Percentiles rank a stretch among this genome's conserved stretches.
phyloP scores from a whole-genome alignment of 805 yeast species.

The Jamesozyma piceae region DNA sequence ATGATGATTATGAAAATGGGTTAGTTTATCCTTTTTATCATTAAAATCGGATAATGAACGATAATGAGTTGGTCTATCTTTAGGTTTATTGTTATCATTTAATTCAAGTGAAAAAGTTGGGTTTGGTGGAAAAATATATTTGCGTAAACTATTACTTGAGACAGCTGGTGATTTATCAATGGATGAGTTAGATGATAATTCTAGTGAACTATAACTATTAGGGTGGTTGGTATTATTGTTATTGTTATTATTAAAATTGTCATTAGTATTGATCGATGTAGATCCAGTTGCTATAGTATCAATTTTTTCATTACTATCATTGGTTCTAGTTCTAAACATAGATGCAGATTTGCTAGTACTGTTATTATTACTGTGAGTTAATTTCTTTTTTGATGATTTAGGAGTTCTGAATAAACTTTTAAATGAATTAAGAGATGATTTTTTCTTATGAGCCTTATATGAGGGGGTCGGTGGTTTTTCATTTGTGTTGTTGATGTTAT shows the following conservation, averaged over 20 bases:
- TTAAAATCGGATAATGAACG: constrained; percentile 5
- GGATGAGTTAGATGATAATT: not conserved
- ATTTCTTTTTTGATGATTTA: constrained; percentile 8
- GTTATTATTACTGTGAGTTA: not conserved
- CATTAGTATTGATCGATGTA: not conserved
- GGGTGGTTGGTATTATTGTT: not conserved
- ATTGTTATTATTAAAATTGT: not conserved
- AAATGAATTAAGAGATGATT: constrained; percentile 24
- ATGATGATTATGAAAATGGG: not conserved
- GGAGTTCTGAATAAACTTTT: constrained; percentile 28
- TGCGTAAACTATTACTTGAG: constrained; percentile 2
- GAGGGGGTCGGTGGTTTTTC: constrained; percentile 7
- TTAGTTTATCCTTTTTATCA: not conserved
- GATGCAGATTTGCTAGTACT: not conserved
- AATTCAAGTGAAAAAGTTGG: constrained; percentile 11
- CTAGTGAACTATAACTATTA: not conserved
- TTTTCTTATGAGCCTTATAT: constrained; percentile 20
- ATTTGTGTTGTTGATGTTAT: not conserved
- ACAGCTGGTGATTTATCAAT: constrained; percentile 5
- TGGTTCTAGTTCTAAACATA: not conserved
- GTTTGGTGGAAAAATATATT: constrained; percentile 15
- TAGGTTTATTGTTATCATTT: not conserved
- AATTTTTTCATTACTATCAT: not conserved
- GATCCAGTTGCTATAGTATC: too few species aligned
- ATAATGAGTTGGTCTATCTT: constrained; percentile 2